phyloP scores from a whole-genome alignment of 495 filamentous ascomycete species.

The Xylaria scruposa region DNA sequence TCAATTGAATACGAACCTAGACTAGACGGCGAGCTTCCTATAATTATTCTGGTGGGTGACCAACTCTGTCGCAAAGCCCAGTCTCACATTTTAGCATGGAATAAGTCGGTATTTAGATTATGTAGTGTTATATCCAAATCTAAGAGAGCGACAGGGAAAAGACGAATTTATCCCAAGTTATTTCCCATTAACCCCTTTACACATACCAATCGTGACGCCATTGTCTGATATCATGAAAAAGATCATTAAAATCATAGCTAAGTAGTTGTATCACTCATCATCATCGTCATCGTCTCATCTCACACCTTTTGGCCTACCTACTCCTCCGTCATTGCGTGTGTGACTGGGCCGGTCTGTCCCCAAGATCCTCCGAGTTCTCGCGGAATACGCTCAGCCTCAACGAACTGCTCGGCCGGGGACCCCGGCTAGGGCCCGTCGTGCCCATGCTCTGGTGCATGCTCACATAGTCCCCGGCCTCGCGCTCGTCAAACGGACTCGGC shows the following conservation, averaged over 20 bases:
- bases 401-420: constrained; percentile 27
- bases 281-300: constrained; percentile 1
- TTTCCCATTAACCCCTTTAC: background rate
- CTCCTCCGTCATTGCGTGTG: constrained; percentile 9
- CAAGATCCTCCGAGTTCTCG: constrained; percentile 45
- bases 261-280: background rate
- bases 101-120: no score
- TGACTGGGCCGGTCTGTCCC: constrained; percentile 14
- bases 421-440: background rate
- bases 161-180: background rate
- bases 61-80: no score
- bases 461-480: constrained; percentile 38
- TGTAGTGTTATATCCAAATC: no score
- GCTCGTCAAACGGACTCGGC: constrained; percentile 34
- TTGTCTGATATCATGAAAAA: background rate
- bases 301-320: no score
- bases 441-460: constrained; percentile 23
- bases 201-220: background rate
- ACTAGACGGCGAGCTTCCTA: no score
- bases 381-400: constrained; percentile 46
- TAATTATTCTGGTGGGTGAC: no score
- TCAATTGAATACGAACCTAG: no score
- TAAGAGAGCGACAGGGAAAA: background rate
- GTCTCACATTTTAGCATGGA: no score
- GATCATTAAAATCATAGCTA: constrained; percentile 4